phyloP scores from a whole-genome alignment of 2,329 filamentous ascomycete species.

The Neoarthrinium moseri region DNA sequence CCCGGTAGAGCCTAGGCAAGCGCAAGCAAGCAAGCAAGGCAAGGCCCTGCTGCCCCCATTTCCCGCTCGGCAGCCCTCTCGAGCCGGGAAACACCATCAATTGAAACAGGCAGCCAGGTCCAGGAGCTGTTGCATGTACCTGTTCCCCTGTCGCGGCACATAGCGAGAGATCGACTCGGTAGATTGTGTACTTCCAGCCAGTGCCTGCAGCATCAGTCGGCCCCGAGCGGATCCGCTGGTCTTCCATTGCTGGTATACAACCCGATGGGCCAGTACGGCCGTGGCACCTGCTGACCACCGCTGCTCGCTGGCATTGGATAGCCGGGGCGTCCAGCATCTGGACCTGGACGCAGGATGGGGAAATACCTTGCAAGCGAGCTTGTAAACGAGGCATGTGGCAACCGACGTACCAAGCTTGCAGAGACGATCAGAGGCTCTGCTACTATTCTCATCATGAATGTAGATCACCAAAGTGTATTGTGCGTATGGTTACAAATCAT shows the following conservation, averaged over 20 bases:
- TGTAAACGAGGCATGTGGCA: not conserved
- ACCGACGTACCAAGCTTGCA: not conserved
- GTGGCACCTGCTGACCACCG: too few relatives aligned
- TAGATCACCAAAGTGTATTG: not conserved
- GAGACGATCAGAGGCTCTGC: not conserved
- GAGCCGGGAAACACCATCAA: conserved; percentile 2
- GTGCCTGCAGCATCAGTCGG: not conserved
- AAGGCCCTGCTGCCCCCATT: conserved; percentile 1
- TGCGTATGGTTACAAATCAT: too few relatives aligned
- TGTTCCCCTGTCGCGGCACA: conserved; percentile 8
- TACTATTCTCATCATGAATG: not conserved
- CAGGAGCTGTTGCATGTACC: too few relatives aligned
- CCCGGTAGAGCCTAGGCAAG: too few relatives aligned
- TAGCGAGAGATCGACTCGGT: conserved; percentile 9
- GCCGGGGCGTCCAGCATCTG: too few relatives aligned
- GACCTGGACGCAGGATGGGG: too few relatives aligned
- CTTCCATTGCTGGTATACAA: too few relatives aligned
- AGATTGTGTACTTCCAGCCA: not conserved
- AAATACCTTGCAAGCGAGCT: too few relatives aligned
- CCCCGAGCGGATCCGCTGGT: too few relatives aligned
- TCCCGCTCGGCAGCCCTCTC: conserved; percentile 6
- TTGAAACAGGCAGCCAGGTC: not conserved
- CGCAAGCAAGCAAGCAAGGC: not conserved
- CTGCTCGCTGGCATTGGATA: too few relatives aligned
- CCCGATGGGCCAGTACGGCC: too few relatives aligned